phyloP scores from a whole-genome alignment of 306 rosid species.

The Vigna angularis region DNA sequence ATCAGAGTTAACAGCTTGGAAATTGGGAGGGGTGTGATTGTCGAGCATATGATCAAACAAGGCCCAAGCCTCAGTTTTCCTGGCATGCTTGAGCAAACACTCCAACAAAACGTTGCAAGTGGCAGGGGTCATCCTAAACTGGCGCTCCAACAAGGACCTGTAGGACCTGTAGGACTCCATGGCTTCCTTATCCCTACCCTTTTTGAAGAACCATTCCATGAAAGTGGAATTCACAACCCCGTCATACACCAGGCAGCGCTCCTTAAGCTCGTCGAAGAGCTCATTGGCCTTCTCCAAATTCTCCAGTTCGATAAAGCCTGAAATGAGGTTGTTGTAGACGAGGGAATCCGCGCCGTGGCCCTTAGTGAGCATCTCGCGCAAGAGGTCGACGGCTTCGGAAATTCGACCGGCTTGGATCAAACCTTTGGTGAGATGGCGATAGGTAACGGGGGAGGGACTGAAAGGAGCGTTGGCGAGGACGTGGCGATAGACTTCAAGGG shows the following conservation, averaged over 20 bases:
- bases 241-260: conserved; percentile 85
- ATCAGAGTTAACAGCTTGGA: conserved; percentile 90
- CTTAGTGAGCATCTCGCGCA: conserved; percentile 89
- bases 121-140: conserved; percentile 83
- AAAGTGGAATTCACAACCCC: conserved; percentile 91
- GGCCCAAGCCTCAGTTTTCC: conserved; percentile 63
- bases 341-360: conserved; percentile 92
- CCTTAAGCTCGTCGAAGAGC: conserved; percentile 90
- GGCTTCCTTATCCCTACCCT: conserved; percentile 78
- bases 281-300: conserved; percentile 86
- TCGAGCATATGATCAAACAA: conserved; percentile 85
- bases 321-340: conserved; percentile 79
- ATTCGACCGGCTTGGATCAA: conserved; percentile 67
- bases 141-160: conserved; percentile 65
- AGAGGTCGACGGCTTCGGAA: conserved; percentile 77
- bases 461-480: conserved; percentile 76
- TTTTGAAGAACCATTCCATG: conserved; percentile 83
- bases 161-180: conserved; percentile 87
- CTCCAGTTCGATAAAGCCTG: conserved; percentile 70
- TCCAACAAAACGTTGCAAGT: conserved; percentile 88
- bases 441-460: conserved; percentile 83
- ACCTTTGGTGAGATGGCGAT: conserved; percentile 87
- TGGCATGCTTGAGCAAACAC: conserved; percentile 76
- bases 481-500: conserved; percentile 72
- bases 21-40: conserved; percentile 86